phyloP scores from a whole-genome alignment of 2,329 filamentous ascomycete genomes.

The Stagonosporopsis chrysanthemi region DNA sequence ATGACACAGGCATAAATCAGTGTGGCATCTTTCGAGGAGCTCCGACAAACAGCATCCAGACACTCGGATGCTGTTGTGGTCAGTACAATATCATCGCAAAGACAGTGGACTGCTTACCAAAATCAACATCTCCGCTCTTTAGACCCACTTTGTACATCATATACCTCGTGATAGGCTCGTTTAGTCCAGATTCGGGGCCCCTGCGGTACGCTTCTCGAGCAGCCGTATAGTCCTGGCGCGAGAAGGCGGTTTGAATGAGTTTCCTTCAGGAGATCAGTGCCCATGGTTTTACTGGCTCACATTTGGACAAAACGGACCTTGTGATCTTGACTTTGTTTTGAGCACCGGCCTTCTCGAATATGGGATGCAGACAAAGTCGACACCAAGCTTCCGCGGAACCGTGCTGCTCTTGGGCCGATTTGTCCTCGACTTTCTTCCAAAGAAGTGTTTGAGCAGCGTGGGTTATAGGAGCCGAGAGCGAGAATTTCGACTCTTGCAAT shows the following conservation, averaged over 20 bases:
- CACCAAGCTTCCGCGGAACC: conserved; percentile 74
- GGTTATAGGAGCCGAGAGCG: conserved; percentile 67
- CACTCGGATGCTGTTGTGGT: conserved; percentile 64
- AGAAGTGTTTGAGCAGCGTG: conserved; percentile 75
- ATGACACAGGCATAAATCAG: conserved; percentile 82
- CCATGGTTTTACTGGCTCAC: neutral
- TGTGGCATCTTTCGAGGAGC: conserved; percentile 62
- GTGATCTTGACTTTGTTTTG: conserved; percentile 72
- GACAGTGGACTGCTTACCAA: conserved; percentile 49
- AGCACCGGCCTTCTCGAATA: conserved; percentile 72
- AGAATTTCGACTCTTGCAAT: conserved; percentile 53
- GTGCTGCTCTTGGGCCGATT: conserved; percentile 62
- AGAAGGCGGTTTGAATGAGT: conserved; percentile 73
- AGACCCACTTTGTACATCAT: conserved; percentile 78
- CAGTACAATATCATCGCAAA: conserved; percentile 2
- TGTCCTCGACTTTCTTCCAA: conserved; percentile 78
- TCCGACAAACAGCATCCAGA: conserved; percentile 66
- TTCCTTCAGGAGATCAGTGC: conserved; percentile 63
- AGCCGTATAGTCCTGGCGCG: conserved; percentile 61
- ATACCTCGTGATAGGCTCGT: conserved; percentile 73
- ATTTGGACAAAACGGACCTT: conserved; percentile 56
- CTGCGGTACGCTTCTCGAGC: conserved; percentile 64
- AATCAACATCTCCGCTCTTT: conserved; percentile 62
- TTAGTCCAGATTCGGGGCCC: conserved; percentile 66
- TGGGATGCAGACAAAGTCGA: conserved; percentile 67